Conservation (phyloP, 495 filamentous ascomycete genomes). For the Xylaria telfairii region DNA sequence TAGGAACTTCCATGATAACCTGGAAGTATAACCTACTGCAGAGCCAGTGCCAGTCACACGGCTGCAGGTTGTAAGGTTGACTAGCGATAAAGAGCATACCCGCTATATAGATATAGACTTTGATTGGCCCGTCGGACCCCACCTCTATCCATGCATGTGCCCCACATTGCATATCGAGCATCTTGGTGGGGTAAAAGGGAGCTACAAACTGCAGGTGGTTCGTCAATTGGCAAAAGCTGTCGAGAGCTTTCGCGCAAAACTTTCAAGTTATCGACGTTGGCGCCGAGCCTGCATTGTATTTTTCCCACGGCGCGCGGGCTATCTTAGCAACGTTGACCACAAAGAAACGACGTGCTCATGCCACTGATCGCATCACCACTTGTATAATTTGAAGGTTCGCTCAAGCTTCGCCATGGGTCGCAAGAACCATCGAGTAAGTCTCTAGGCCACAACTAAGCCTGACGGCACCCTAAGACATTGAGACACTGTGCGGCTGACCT, state of each 20-base stretch:
- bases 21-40: no score
- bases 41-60: no score
- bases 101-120: background rate
- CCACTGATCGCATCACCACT: background rate
- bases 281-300: background rate
- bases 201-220: background rate
- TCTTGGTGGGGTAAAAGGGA: slow-evolving; percentile 30
- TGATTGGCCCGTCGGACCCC: no score
- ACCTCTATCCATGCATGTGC: no score
- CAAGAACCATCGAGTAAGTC: slow-evolving; percentile 37
- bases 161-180: slow-evolving; percentile 18
- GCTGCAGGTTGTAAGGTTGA: no score
- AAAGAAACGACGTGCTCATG: background rate
- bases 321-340: background rate
- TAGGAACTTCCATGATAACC: no score
- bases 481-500: slow-evolving; percentile 18
- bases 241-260: slow-evolving; percentile 24
- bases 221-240: slow-evolving; percentile 18
- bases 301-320: background rate
- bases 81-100: background rate
- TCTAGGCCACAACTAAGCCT: background rate
- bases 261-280: slow-evolving; percentile 8
- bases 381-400: background rate
- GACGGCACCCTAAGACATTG: background rate
- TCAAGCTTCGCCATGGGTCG: slow-evolving; percentile 37